These are phyloP conservation scores for Tubosaeta sp. DNA, from an alignment of 768 basidiomycete species.

Conservation along the genomic window DNA sequence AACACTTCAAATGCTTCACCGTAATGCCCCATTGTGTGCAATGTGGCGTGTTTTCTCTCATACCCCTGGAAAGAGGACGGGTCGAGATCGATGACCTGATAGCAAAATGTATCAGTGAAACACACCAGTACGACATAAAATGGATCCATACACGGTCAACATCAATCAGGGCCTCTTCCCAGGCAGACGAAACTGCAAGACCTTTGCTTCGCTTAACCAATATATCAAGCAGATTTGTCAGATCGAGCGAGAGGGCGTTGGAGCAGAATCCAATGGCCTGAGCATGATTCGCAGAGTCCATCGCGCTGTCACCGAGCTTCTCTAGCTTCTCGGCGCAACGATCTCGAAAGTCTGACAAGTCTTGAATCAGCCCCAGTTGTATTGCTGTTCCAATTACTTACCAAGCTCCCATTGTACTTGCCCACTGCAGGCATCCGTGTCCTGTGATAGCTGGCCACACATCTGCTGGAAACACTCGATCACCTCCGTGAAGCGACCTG, in stretches of 20 bases:
- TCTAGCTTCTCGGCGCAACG: background rate
- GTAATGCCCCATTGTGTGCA: background rate
- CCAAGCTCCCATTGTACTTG: background rate
- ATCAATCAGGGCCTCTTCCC: constrained; percentile 4
- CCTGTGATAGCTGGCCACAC: background rate
- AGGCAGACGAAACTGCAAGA: background rate
- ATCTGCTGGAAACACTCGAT: background rate
- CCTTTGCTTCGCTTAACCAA: constrained; percentile 2
- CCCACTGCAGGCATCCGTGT: too few relatives aligned
- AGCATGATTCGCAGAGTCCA: background rate
- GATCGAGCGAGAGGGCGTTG: background rate
- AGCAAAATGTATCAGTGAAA: too few relatives aligned
- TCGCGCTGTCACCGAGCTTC: background rate
- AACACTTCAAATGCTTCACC: background rate
- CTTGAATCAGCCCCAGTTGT: background rate
- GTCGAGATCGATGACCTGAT: background rate
- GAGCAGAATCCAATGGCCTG: background rate
- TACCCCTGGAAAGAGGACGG: background rate
- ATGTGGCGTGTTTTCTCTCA: background rate
- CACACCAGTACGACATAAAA: too few relatives aligned
- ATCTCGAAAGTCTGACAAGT: background rate
- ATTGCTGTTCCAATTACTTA: background rate
- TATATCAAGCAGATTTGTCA: background rate
- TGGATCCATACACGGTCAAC: constrained; percentile 1
- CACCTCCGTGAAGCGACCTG: background rate